These are phyloP conservation scores for Didymosphaeria variabile DNA, from an alignment of 2,329 filamentous ascomycete genomes.

Conservation along the genomic window DNA sequence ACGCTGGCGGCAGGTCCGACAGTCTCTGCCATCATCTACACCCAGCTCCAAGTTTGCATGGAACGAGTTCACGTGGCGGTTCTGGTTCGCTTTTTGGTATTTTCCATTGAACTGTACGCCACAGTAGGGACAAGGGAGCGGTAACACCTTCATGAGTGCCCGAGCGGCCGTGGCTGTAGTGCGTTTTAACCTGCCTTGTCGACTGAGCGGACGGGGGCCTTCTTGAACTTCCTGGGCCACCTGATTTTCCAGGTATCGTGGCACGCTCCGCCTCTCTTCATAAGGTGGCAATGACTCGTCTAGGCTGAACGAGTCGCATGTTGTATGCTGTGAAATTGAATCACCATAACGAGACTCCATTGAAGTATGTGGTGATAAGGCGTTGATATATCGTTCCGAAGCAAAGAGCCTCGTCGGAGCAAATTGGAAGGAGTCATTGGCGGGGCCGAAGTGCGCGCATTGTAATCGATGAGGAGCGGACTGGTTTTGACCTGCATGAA, in stretches of 20 bases:
- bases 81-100: conserved; percentile 6
- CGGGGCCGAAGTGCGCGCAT: background rate
- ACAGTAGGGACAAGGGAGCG: background rate
- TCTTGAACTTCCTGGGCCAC: background rate
- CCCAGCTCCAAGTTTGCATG: background rate
- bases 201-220: background rate
- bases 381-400: background rate
- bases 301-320: background rate
- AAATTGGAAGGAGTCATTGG: background rate
- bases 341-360: background rate
- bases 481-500: background rate
- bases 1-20: background rate
- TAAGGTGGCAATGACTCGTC: background rate
- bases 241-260: background rate
- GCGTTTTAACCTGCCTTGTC: background rate
- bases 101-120: conserved; percentile 1
- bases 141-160: background rate
- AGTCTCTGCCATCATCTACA: background rate
- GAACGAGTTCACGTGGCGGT: conserved; percentile 2
- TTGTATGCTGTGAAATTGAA: background rate
- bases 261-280: background rate
- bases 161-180: background rate
- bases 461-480: background rate
- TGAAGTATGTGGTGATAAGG: background rate
- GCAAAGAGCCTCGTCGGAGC: background rate